These are phyloP conservation scores for Lentinula detonsa DNA, from an alignment of 768 basidiomycete genomes.

Conservation along the genomic window DNA sequence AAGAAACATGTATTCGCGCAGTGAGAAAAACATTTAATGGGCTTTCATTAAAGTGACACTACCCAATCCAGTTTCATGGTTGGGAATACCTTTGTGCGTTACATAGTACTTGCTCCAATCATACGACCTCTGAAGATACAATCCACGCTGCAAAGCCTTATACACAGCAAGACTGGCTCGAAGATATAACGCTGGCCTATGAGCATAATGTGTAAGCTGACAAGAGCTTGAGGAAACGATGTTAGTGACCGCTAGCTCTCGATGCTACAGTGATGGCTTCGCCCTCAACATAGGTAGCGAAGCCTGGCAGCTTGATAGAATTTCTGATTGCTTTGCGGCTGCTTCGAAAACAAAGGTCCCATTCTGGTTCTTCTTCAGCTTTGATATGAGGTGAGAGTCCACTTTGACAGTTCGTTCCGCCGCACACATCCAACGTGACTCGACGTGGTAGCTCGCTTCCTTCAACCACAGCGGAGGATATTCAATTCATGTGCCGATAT, in stretches of 20 bases:
- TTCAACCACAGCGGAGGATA: constrained; percentile 12
- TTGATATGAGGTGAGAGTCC: constrained; percentile 25
- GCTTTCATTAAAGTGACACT: background rate
- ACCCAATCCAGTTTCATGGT: constrained; percentile 23
- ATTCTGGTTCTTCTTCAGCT: constrained; percentile 32
- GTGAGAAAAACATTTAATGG: constrained; percentile 4
- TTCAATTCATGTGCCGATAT: constrained; percentile 24
- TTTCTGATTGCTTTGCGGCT: constrained; percentile 32
- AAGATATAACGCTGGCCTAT: constrained; percentile 22
- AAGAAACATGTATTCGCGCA: constrained; percentile 16
- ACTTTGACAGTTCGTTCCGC: constrained; percentile 15
- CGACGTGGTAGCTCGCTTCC: constrained; percentile 12
- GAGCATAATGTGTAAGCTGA: constrained; percentile 16
- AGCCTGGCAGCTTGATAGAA: constrained; percentile 28
- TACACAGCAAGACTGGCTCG: constrained; percentile 20
- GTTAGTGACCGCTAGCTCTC: background rate
- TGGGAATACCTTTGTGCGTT: constrained; percentile 26
- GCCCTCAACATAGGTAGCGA: constrained; percentile 41
- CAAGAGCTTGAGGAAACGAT: background rate
- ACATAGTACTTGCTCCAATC: too few species aligned
- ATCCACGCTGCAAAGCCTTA: constrained; percentile 18
- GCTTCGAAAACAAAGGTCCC: constrained; percentile 14
- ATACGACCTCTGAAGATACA: too few species aligned
- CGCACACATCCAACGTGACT: background rate
- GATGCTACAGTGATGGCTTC: constrained; percentile 28